A percentile compares a stretch with the other conserved stretches of the same genome.
Conservation (phyloP, 139 green algal species). For the Desmodesmus armatus region DNA sequence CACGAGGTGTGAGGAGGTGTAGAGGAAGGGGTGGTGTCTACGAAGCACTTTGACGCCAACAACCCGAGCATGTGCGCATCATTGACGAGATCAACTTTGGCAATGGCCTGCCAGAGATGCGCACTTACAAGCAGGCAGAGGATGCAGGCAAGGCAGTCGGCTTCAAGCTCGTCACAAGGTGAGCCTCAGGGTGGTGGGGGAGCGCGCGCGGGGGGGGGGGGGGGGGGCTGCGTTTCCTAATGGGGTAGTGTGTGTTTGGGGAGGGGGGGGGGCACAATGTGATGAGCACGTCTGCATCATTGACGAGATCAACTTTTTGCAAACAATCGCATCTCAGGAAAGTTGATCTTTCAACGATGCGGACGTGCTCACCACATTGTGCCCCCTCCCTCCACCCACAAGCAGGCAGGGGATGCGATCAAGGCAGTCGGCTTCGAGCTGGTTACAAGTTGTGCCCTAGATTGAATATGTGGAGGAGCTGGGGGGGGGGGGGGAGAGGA, state of each 20-base stretch:
- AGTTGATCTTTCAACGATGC: conserved; percentile 97
- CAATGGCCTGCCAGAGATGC: conserved; percentile 97
- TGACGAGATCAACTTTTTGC: conserved; percentile 98
- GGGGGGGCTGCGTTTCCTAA: too few species aligned
- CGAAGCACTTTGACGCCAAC: too few species aligned
- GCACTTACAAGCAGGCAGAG: conserved; percentile 86
- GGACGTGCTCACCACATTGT: conserved; percentile 92
- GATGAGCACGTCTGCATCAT: conserved; percentile 93
- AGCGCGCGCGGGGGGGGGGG: too few species aligned
- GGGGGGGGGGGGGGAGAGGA: too few species aligned
- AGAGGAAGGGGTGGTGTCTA: too few species aligned
- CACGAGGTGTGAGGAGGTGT: too few species aligned
- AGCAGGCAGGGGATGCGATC: conserved; percentile 77
- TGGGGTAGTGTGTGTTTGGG: too few species aligned
- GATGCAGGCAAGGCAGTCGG: conserved; percentile 42
- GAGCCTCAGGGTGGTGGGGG: background rate
- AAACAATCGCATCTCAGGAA: too few species aligned
- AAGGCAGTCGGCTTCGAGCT: background rate
- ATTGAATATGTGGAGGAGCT: too few species aligned
- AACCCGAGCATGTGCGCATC: conserved; percentile 85
- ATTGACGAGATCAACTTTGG: conserved; percentile 98
- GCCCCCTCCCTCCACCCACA: too few species aligned
- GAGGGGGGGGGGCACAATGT: too few species aligned
- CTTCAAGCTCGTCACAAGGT: conserved; percentile 28
- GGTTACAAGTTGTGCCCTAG: background rate